Percentiles rank a stretch among this genome's conserved stretches.
Evolutionary conservation across 2,329 filamentous ascomycete genomes (phyloP).

Genomic region (Apiospora kogelbergensis): DNA sequence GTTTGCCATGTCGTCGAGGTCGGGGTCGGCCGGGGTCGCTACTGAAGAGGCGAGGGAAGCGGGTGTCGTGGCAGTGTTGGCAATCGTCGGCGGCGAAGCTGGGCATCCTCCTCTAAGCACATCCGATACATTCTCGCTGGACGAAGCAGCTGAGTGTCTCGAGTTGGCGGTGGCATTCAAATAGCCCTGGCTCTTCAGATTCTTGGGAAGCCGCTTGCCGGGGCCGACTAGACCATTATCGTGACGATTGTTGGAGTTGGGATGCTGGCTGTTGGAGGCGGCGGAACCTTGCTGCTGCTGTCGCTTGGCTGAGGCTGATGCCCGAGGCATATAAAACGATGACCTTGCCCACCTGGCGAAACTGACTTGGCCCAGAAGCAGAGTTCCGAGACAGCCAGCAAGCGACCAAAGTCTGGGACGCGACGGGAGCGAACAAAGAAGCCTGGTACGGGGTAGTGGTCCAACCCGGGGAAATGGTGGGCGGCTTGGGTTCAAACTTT

Average conservation of each 20-base stretch:
- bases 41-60: constrained; percentile 29
- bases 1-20: constrained; percentile 37
- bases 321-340: constrained; percentile 59
- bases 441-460: background rate
- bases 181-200: constrained; percentile 46
- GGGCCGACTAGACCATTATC: constrained; percentile 85
- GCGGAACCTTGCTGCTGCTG: constrained; percentile 39
- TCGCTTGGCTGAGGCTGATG: constrained; percentile 59
- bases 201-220: constrained; percentile 58
- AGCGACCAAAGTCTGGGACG: constrained; percentile 7
- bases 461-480: background rate
- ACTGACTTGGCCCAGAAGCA: constrained; percentile 8
- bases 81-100: constrained; percentile 10
- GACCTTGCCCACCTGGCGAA: constrained; percentile 7
- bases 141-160: constrained; percentile 24
- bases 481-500: background rate
- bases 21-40: constrained; percentile 36
- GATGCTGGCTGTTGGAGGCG: constrained; percentile 33
- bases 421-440: background rate
- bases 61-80: constrained; percentile 28
- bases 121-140: constrained; percentile 14
- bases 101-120: background rate
- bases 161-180: constrained; percentile 29
- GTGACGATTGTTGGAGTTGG: constrained; percentile 71
- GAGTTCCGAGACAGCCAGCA: constrained; percentile 9